Percentiles rank a stretch among this genome's conserved stretches.
Conservation (phyloP, 139 green algal genomes). For the Chlamydomonas sp. region DNA sequence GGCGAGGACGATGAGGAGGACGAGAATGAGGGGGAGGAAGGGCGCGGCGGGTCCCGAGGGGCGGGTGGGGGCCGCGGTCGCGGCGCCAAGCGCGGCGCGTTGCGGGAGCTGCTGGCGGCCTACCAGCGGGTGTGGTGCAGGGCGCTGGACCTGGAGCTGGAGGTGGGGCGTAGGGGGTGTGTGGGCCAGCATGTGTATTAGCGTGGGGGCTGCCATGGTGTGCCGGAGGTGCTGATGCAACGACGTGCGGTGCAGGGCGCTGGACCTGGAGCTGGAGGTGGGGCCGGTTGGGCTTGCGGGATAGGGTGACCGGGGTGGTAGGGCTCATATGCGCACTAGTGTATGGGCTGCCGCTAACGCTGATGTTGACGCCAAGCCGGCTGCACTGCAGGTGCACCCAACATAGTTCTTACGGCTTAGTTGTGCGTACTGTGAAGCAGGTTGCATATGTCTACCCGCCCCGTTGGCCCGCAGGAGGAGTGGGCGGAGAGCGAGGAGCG, state of each 20-base stretch:
- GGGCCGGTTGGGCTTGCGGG: conserved; percentile 23
- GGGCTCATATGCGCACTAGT: no score
- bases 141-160: conserved; percentile 56
- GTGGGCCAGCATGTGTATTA: background rate
- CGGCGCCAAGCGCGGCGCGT: conserved; percentile 41
- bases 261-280: conserved; percentile 57
- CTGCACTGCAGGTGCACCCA: no score
- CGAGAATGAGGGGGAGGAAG: background rate
- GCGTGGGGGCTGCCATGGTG: background rate
- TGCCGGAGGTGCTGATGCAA: background rate
- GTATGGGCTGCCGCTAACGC: no score
- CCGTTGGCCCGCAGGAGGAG: conserved; percentile 45
- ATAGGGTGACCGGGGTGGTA: background rate
- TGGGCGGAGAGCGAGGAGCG: conserved; percentile 48
- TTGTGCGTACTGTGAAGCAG: background rate
- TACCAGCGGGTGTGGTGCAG: conserved; percentile 42
- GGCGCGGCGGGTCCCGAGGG: background rate
- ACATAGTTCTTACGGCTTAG: background rate
- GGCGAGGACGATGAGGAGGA: background rate
- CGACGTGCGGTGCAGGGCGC: background rate
- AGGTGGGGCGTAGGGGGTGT: conserved; percentile 40
- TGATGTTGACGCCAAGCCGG: no score
- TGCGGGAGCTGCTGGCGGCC: conserved; percentile 34
- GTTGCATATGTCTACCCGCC: background rate
- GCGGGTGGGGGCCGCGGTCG: conserved; percentile 20